A percentile compares a stretch with the other conserved stretches of the same genome.
Evolutionary conservation across 2,329 filamentous ascomycete species (phyloP).

Genomic region (Apiospora malaysiana): DNA sequence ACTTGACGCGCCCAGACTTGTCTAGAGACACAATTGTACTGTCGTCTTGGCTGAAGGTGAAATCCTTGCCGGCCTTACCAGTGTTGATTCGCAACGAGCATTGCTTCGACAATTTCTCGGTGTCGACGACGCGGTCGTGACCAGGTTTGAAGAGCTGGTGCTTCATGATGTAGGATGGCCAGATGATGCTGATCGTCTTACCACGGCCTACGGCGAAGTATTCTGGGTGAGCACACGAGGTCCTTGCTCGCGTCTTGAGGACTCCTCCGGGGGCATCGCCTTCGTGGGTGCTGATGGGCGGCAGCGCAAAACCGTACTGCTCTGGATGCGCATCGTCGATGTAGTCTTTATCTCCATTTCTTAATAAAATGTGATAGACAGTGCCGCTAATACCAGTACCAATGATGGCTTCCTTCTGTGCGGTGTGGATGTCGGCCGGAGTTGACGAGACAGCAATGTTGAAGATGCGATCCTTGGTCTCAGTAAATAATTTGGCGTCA

Average conservation of each 20-base stretch:
- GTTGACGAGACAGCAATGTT: constrained; percentile 85
- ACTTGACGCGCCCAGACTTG: constrained; percentile 94
- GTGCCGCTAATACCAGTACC: constrained; percentile 93
- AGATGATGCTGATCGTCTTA: constrained; percentile 93
- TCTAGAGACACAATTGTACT: constrained; percentile 93
- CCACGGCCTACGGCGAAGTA: constrained; percentile 95
- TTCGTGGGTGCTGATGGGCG: constrained; percentile 83
- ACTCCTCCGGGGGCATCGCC: constrained; percentile 91
- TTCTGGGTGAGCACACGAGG: constrained; percentile 86
- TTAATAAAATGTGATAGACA: constrained; percentile 92
- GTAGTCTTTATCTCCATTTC: constrained; percentile 77
- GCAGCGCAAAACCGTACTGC: constrained; percentile 85
- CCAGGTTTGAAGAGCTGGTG: constrained; percentile 68
- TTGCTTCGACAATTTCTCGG: constrained; percentile 84
- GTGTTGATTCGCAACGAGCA: constrained; percentile 93
- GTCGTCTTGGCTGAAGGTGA: constrained; percentile 96
- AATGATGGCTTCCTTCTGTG: constrained; percentile 80
- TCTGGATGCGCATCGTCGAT: constrained; percentile 81
- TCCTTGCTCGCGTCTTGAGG: constrained; percentile 92
- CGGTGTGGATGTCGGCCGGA: constrained; percentile 58
- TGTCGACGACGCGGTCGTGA: constrained; percentile 76
- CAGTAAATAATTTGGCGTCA: constrained; percentile 89
- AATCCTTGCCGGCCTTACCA: constrained; percentile 97
- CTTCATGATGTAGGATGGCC: constrained; percentile 67
- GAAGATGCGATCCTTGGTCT: constrained; percentile 92